Base-by-base conservation (phyloP, 2,329 filamentous ascomycete species). In the Fulvia fulva region DNA sequence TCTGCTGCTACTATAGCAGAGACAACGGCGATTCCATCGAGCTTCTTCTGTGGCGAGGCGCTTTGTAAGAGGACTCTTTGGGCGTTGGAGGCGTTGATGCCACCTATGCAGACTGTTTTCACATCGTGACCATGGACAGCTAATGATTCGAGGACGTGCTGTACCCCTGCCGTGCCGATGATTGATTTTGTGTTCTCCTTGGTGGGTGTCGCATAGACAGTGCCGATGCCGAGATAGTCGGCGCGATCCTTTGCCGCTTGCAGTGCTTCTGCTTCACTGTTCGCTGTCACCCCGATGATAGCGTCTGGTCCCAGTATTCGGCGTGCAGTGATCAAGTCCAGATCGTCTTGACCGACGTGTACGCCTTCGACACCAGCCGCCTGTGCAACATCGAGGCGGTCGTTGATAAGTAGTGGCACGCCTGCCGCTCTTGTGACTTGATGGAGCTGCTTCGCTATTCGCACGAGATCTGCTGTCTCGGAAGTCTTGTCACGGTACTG, bases 301-400 rank as follows among this genome's bases (percentile, higher is more conserved):
- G 90, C 87, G 64, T 87, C 79, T 0, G 83, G 76, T 0, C 91
- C 91, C 0, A 97, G 82, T 2, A 97, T 74, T 22, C 76, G 80
- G 58, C 90, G 87, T 1, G 91, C 92, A 41, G 82, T 81, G 8
- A 75, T 69, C 26, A 90, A 73, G 59, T 84, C 85, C 80, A 96
- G 87, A 73, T 97, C 93, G 81, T 97, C 92, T 77, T 97, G 93
- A 6, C 94, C 94, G 51, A 97, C 83, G 73, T 97, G 94, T 8
- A 96, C 91, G 47, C 94, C 94, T 76, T 97, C 93, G 57, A 90
- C 94, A 12, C 86, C 89, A 45, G 92, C 83, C 14, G 91, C 91
- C 19, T 91, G 81, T 8, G 91, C 92, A 25, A 97, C 90, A 71
- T 96, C 92, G 5, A 97, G 83, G 12, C 92, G 86, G 73, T 97